These are phyloP conservation scores for Parmales sp. DNA, from an alignment of 108 stramenopile species.

Conservation along the genomic window DNA sequence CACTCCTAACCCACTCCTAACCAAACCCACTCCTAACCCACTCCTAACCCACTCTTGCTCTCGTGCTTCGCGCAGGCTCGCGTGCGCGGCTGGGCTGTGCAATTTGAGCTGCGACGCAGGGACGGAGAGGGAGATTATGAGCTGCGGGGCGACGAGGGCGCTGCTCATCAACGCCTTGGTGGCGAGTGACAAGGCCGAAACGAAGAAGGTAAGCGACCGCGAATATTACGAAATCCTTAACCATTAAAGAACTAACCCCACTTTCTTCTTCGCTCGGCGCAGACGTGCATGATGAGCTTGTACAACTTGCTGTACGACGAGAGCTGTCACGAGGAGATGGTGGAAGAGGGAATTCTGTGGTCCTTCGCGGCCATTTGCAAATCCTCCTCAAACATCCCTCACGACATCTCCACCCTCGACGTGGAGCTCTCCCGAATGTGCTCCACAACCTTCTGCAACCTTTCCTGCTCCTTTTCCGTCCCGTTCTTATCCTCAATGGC, in stretches of 20 bases:
- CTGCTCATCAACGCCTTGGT: conserved; percentile 13
- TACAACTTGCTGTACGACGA: background rate
- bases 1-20: too few species aligned
- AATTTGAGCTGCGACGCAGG: conserved; percentile 5
- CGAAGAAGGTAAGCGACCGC: conserved; percentile 2
- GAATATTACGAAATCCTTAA: background rate
- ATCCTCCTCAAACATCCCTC: too few species aligned
- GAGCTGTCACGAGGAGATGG: background rate
- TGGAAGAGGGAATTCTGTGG: conserved; percentile 14
- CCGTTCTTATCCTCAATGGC: background rate
- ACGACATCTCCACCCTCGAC: background rate
- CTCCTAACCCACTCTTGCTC: too few species aligned
- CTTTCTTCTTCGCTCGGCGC: too few species aligned
- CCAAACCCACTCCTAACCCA: too few species aligned
- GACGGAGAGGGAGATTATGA: background rate
- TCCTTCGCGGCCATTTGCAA: conserved; percentile 2
- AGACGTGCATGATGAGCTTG: background rate
- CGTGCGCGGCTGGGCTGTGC: conserved; percentile 13
- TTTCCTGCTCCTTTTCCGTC: background rate
- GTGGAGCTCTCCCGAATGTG: background rate
- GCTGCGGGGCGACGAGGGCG: background rate
- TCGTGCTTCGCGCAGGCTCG: too few species aligned
- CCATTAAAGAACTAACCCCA: too few species aligned
- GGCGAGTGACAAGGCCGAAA: conserved; percentile 4
- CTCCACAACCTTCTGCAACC: conserved; percentile 6